Conservation (phyloP, 1,284 basidiomycete species). For the Wallemia mellicola region DNA sequence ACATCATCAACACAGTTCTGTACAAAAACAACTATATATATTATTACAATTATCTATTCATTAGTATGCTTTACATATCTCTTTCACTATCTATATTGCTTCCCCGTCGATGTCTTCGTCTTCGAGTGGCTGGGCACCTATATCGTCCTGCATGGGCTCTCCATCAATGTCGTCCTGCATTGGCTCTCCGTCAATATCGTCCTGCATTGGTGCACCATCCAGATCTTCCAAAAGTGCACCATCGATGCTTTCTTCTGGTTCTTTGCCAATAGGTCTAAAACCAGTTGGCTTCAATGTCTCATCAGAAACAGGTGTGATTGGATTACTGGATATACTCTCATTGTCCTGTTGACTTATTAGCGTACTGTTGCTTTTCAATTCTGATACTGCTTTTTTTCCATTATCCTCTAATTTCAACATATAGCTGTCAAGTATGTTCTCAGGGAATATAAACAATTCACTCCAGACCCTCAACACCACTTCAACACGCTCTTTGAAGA, state of each 20-base stretch:
- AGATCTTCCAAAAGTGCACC: constrained; percentile 18
- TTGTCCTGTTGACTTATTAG: not conserved
- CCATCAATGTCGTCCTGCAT: constrained; percentile 21
- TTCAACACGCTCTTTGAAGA: constrained; percentile 67
- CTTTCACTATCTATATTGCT: constrained; percentile 3
- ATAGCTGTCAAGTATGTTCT: constrained; percentile 43
- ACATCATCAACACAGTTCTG: too few species aligned
- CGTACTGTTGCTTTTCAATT: not conserved
- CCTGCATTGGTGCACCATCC: constrained; percentile 16
- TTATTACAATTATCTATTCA: too few species aligned
- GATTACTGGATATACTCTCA: not conserved
- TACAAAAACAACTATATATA: too few species aligned
- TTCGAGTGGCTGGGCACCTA: too few species aligned
- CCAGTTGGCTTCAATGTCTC: not conserved
- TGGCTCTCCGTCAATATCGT: constrained; percentile 15
- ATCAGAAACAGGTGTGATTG: not conserved
- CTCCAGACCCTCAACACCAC: constrained; percentile 77
- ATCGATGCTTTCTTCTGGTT: constrained; percentile 12
- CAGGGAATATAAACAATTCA: constrained; percentile 39
- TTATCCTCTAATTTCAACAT: constrained; percentile 12
- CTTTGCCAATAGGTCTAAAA: constrained; percentile 3
- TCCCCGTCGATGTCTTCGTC: constrained; percentile 21
- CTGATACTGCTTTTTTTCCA: not conserved
- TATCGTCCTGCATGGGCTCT: constrained; percentile 20
- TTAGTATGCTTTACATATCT: constrained; percentile 9